Conservation (phyloP, 1,139 yeast genomes). For the Protomyces inundatus region DNA sequence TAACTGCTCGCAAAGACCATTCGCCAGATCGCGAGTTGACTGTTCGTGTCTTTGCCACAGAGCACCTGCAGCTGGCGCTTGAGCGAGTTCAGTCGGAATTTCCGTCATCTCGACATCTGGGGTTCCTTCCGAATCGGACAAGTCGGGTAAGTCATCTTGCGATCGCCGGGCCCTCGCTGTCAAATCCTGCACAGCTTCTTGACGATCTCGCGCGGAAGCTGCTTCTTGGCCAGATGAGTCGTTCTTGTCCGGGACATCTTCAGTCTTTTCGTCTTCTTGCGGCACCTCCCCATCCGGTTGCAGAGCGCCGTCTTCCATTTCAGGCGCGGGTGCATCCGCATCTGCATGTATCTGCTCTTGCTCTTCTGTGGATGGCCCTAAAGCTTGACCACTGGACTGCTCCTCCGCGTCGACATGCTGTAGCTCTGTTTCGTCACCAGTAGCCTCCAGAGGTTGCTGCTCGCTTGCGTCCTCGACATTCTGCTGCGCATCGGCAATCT, state of each 20-base stretch:
- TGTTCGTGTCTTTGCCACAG: slow-evolving; percentile 79
- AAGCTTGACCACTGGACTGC: slow-evolving; percentile 81
- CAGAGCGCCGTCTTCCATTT: slow-evolving; percentile 31
- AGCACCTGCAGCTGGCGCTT: slow-evolving; percentile 57
- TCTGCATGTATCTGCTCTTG: slow-evolving; percentile 70
- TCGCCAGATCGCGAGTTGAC: slow-evolving; percentile 78
- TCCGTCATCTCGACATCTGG: slow-evolving; percentile 42
- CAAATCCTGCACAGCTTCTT: too few relatives aligned
- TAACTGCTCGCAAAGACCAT: slow-evolving; percentile 85
- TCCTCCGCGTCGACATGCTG: slow-evolving; percentile 77
- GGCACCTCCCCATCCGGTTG: neutral
- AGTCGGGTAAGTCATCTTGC: neutral
- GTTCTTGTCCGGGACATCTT: neutral
- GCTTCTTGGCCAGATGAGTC: neutral
- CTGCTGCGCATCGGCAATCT: slow-evolving; percentile 3
- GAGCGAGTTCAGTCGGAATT: slow-evolving; percentile 34
- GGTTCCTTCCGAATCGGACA: slow-evolving; percentile 30
- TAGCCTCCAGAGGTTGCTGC: too few relatives aligned
- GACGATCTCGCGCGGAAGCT: too few relatives aligned
- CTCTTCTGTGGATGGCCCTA: slow-evolving; percentile 83
- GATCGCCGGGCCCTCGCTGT: too few relatives aligned
- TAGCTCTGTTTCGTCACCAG: too few relatives aligned
- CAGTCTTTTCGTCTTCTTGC: neutral
- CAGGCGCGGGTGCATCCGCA: slow-evolving; percentile 44
- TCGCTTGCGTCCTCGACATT: too few relatives aligned